These are phyloP conservation scores for Crithidia sp. DNA, from an alignment of 208 protist genomes.

Conservation along the genomic window DNA sequence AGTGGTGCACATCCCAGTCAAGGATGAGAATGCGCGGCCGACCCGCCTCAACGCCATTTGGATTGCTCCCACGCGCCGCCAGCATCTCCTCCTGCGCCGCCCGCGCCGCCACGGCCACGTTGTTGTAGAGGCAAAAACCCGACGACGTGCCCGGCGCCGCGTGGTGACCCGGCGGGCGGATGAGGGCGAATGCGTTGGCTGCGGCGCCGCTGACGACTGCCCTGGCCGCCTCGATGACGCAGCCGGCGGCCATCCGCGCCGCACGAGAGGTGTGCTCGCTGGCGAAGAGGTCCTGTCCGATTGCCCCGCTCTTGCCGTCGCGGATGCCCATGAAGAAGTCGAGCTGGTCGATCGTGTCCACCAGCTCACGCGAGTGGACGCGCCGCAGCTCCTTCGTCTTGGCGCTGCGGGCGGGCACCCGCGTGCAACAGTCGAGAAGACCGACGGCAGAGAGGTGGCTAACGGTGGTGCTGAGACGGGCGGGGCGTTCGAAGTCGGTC, in stretches of 20 bases:
- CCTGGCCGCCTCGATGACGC: constrained; percentile 65
- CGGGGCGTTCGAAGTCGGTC: constrained; percentile 75
- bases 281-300: constrained; percentile 84
- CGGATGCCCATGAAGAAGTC: constrained; percentile 58
- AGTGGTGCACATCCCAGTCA: constrained; percentile 97
- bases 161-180: constrained; percentile 92
- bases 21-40: constrained; percentile 86
- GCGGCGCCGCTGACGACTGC: constrained; percentile 62
- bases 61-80: neutral
- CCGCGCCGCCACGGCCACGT: constrained; percentile 89
- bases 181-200: constrained; percentile 85
- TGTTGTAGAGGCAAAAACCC: constrained; percentile 94
- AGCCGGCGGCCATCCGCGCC: constrained; percentile 73
- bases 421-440: constrained; percentile 53
- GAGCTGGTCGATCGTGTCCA: constrained; percentile 80
- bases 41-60: neutral
- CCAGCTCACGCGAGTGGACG: constrained; percentile 69
- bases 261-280: constrained; percentile 64
- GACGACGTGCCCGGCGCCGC: constrained; percentile 48
- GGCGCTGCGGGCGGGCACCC: constrained; percentile 47
- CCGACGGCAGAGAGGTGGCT: constrained; percentile 70
- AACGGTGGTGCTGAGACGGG: constrained; percentile 61
- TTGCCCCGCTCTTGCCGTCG: constrained; percentile 23
- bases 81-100: constrained; percentile 68
- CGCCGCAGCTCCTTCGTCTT: constrained; percentile 74